Percentiles rank a stretch among this genome's conserved stretches.
Conservation (phyloP, 75 land plant genomes). For the Chamaecyparis obtusa region DNA sequence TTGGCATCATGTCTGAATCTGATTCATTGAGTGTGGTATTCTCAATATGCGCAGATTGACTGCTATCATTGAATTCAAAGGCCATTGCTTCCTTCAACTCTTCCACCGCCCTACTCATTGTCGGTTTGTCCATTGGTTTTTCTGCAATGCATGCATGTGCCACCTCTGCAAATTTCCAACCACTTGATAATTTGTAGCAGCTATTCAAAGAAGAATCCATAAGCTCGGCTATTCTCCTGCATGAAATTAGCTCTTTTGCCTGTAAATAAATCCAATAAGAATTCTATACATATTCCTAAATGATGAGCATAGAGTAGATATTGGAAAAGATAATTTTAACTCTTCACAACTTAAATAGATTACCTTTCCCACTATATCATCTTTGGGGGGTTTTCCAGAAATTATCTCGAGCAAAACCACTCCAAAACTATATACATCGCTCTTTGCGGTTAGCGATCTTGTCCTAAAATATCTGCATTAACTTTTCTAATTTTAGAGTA, state of each 20-base stretch:
- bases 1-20: background rate
- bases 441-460: slow-evolving; percentile 76
- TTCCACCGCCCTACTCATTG: background rate
- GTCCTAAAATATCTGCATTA: slow-evolving; percentile 75
- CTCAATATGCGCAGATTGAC: background rate
- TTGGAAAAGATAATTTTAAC: background rate
- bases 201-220: background rate
- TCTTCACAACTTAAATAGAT: background rate
- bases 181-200: background rate
- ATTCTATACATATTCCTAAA: no score
- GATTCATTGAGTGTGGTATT: background rate
- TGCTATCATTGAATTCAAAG: background rate
- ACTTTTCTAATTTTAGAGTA: slow-evolving; percentile 74
- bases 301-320: no score
- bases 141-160: background rate
- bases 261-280: background rate
- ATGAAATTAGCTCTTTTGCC: background rate
- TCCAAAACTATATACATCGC: slow-evolving; percentile 95
- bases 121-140: background rate
- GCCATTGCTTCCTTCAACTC: background rate
- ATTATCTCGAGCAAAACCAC: slow-evolving; percentile 78
- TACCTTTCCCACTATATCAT: no score
- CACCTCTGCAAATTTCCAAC: background rate
- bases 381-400: no score
- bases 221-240: background rate